Conservation (phyloP, 140 eudicot species). For the Anethum foeniculum region DNA sequence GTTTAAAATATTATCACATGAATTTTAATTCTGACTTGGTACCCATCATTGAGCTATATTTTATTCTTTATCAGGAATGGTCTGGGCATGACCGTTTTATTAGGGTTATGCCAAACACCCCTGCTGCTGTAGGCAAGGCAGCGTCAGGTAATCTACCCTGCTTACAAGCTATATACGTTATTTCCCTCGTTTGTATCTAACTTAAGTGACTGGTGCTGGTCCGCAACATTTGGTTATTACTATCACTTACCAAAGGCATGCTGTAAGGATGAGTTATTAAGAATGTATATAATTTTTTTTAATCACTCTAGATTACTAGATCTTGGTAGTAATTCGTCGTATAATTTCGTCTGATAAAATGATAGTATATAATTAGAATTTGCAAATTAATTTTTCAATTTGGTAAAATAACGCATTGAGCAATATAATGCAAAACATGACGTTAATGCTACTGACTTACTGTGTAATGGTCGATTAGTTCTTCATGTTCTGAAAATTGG, state of each 20-base stretch:
- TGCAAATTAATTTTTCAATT: background rate
- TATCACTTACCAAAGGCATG: background rate
- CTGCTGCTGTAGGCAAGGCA: constrained; percentile 93
- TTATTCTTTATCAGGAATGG: constrained; percentile 61
- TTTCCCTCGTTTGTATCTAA: background rate
- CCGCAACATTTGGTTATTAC: background rate
- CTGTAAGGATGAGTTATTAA: background rate
- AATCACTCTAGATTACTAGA: background rate
- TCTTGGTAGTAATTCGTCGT: background rate
- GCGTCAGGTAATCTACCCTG: constrained; percentile 56
- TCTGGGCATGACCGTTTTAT: constrained; percentile 86
- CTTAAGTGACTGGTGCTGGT: background rate
- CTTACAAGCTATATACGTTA: background rate
- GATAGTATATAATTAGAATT: background rate
- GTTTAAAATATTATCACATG: background rate
- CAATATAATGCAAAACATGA: background rate
- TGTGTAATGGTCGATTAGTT: background rate
- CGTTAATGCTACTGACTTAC: background rate
- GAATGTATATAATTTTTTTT: background rate
- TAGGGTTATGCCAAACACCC: constrained; percentile 97
- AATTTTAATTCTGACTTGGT: background rate
- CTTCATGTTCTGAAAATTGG: background rate
- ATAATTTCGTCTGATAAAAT: background rate
- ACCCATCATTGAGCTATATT: background rate
- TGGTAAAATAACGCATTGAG: background rate